Evolutionary conservation across 495 filamentous ascomycete genomes (phyloP).

Genomic region (Xylaria acuta): DNA sequence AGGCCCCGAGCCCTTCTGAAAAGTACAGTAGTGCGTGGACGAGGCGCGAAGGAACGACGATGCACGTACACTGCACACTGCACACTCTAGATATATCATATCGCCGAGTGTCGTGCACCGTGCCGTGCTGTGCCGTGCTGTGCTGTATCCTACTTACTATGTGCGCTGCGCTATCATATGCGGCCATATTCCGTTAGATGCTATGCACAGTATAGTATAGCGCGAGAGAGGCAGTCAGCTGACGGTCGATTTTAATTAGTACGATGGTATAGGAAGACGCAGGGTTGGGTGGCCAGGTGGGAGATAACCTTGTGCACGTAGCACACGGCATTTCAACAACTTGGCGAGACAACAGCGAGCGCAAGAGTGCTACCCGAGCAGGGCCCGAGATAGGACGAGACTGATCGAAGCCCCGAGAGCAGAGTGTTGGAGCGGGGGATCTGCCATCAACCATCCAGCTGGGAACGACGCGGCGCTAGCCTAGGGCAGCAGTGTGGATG

Average conservation of each 20-base stretch:
- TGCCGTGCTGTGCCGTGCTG: background rate
- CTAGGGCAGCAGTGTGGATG: background rate
- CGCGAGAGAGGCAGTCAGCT: slow-evolving; percentile 14
- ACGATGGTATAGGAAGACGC: background rate
- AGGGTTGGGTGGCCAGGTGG: background rate
- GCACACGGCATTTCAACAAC: slow-evolving; percentile 5
- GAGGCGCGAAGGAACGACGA: background rate
- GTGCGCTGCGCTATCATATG: background rate
- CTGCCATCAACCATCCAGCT: slow-evolving; percentile 42
- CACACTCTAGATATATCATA: background rate
- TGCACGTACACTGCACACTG: background rate
- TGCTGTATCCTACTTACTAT: background rate
- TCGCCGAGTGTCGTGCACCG: background rate
- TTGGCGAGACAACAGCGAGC: background rate
- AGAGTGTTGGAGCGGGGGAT: slow-evolving; percentile 33
- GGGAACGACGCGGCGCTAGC: slow-evolving; percentile 33
- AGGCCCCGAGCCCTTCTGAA: background rate
- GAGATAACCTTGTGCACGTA: background rate
- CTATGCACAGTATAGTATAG: background rate
- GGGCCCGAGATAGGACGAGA: slow-evolving; percentile 7
- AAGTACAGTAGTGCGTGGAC: background rate
- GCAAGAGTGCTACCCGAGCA: background rate
- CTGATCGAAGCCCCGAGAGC: slow-evolving; percentile 11
- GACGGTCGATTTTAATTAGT: slow-evolving; percentile 2
- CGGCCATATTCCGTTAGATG: background rate